Evolutionary conservation across 768 basidiomycete genomes (phyloP).

Genomic region (Trametes cingulata): DNA sequence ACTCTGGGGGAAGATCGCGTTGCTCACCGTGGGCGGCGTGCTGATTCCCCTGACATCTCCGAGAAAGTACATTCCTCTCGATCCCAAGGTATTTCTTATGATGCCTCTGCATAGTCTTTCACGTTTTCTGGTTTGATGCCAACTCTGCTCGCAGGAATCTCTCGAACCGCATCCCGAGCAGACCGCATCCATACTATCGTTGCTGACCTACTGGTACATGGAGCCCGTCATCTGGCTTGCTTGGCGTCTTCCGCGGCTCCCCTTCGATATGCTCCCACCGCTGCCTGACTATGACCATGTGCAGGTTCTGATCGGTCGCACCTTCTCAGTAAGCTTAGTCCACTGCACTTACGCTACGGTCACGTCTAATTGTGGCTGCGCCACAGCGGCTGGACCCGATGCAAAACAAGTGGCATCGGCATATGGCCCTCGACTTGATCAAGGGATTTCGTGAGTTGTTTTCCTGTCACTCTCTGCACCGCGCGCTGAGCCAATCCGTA

Average conservation of each 20-base stretch:
- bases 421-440: constrained; percentile 38
- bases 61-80: constrained; percentile 41
- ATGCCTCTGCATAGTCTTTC: not conserved
- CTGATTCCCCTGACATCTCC: constrained; percentile 42
- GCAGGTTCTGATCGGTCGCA: constrained; percentile 26
- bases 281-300: constrained; percentile 35
- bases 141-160: not conserved
- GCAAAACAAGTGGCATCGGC: constrained; percentile 30
- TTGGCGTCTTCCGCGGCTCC: constrained; percentile 33
- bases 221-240: constrained; percentile 36
- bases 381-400: constrained; percentile 39
- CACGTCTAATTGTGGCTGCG: not conserved
- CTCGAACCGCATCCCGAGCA: constrained; percentile 43
- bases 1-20: constrained; percentile 39
- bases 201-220: constrained; percentile 43
- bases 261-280: constrained; percentile 38
- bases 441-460: constrained; percentile 26
- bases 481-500: not conserved
- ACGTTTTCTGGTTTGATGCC: not conserved
- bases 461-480: not conserved
- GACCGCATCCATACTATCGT: constrained; percentile 43
- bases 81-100: constrained; percentile 32
- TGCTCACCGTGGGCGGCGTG: constrained; percentile 37
- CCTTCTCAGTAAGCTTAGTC: constrained; percentile 31
- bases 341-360: too few relatives aligned